A percentile compares a stretch with the other conserved stretches of the same genome.
phyloP scores from a whole-genome alignment of 2,329 filamentous ascomycete species.

The Colletotrichum scovillei region DNA sequence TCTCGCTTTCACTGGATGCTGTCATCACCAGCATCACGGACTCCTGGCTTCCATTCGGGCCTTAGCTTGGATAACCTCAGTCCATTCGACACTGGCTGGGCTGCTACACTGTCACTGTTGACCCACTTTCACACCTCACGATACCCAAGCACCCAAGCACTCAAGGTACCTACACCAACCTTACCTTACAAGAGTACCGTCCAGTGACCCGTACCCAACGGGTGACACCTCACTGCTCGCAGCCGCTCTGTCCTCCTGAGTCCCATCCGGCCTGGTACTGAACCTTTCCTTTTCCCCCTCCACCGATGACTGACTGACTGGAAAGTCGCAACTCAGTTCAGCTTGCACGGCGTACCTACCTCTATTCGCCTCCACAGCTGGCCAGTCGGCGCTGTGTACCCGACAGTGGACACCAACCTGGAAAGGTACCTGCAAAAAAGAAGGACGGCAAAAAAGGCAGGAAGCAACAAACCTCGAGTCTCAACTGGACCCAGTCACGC shows the following conservation, averaged over 20 bases:
- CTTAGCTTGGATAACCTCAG: constrained; percentile 21
- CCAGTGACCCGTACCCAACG: not conserved
- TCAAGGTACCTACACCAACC: too few species aligned
- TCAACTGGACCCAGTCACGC: constrained; percentile 28
- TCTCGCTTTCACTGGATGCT: constrained; percentile 22
- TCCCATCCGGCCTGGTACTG: not conserved
- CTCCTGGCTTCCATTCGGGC: constrained; percentile 26
- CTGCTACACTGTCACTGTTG: not conserved
- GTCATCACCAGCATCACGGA: constrained; percentile 12
- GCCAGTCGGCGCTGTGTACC: not conserved
- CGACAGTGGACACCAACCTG: not conserved
- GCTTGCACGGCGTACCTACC: not conserved
- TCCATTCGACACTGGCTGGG: constrained; percentile 7
- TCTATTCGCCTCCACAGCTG: not conserved
- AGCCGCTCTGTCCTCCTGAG: not conserved
- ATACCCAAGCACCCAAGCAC: not conserved
- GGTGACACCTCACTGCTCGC: not conserved
- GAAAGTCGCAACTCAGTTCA: not conserved
- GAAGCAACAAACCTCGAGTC: constrained; percentile 7
- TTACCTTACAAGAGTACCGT: not conserved
- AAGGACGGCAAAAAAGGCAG: constrained; percentile 1
- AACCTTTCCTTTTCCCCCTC: not conserved
- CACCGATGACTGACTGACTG: not conserved
- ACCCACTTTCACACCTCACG: constrained; percentile 12
- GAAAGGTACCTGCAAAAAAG: not conserved